Evolutionary conservation across 257 asterid species (phyloP).

Genomic region (Solanum gandarillasii): DNA sequence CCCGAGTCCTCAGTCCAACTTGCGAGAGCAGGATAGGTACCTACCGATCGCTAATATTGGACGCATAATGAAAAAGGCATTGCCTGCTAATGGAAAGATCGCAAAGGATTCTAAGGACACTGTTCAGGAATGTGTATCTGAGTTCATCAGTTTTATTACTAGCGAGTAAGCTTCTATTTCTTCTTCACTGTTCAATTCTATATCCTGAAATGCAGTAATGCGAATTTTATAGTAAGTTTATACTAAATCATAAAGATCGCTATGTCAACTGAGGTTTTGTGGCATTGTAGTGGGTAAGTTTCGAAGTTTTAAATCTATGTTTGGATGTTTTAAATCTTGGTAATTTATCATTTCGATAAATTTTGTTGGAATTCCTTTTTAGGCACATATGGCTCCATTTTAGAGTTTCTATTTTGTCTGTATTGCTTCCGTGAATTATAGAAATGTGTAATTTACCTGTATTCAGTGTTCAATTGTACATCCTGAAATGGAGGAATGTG

Average conservation of each 20-base stretch:
- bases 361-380: neutral
- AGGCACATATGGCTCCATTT: neutral
- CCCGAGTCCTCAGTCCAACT: conserved; percentile 57
- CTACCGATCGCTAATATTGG: conserved; percentile 69
- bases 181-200: neutral
- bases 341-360: no score
- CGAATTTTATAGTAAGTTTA: neutral
- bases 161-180: conserved; percentile 42
- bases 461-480: neutral
- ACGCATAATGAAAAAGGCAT: conserved; percentile 67
- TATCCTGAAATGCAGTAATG: neutral
- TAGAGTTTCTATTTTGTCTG: neutral
- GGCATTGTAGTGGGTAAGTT: neutral
- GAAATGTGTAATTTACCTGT: neutral
- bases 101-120: conserved; percentile 72
- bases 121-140: conserved; percentile 72
- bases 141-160: conserved; percentile 64
- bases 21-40: conserved; percentile 61
- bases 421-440: neutral
- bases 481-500: neutral
- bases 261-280: neutral
- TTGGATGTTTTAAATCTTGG: no score
- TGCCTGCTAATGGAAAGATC: conserved; percentile 65
- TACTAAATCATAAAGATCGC: neutral
- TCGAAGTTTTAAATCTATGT: neutral